Evolutionary conservation across 805 yeast genomes (phyloP), one percentile per base, ranked within the genome.

Genomic region (Starmerella geochares): DNA sequence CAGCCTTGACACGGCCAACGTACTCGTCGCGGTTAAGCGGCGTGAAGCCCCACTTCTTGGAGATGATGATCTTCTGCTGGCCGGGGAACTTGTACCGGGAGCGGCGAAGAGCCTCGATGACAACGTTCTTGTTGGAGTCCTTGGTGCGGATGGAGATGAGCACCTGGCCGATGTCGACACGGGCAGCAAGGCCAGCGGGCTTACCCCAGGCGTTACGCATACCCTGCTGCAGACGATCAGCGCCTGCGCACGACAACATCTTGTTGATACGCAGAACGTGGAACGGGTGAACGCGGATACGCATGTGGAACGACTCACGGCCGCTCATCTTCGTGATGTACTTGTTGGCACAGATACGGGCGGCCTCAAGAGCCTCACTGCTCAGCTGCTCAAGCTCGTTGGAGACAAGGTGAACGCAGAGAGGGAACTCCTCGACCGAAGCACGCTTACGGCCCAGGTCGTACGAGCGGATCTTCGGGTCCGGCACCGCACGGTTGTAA

Each of bases 171-270:
- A 92, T 92, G 78, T 77, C 77, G 73, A 92, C 97, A 76, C 98
- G 87, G 68, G 98, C 98, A 67, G 97, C 98, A 70, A 87, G 80
- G 81, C 98, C 98, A 69, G 88, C 96, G 69, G 98, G 98, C 81
- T 92, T 92, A 87, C 98, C 98, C 97, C 97, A 92, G 72, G 98
- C 98, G 81, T 94, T 94, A 86, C 98, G 90, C 98, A 92, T 92
- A 88, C 98, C 98, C 80, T 92, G 97, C 80, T 92, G 98, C 78
- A 92, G 83, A 85, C 98, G 87, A 90, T 92, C 98, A 73, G 98
- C 98, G 86, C 98, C 98, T 79, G 98, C 98, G 81, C 98, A 92
- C 71, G 98, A 92, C 95, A 92, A 87, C 98, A 92, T 92, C 86
- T 92, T 92, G 92, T 92, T 92, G 81, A 92, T 92, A 79, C 98